A percentile compares a stretch with the other conserved stretches of the same genome.
Evolutionary conservation across 495 filamentous ascomycete genomes (phyloP).

Genomic region (Haplographium delicatum): DNA sequence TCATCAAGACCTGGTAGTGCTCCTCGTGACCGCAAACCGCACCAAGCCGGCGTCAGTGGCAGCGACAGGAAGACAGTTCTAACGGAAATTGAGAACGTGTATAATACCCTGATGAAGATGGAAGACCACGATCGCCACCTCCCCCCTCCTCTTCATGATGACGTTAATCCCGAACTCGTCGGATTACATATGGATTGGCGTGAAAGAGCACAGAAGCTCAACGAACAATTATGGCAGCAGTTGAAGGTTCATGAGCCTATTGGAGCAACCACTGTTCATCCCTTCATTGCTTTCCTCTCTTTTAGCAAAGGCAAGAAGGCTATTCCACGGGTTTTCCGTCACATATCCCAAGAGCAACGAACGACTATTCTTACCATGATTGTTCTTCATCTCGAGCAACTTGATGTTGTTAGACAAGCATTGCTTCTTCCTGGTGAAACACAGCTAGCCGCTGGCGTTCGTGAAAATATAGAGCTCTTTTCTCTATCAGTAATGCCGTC

Average conservation of each 20-base stretch:
- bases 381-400: slow-evolving; percentile 82
- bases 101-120: slow-evolving; percentile 81
- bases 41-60: slow-evolving; percentile 37
- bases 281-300: slow-evolving; percentile 93
- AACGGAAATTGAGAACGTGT: slow-evolving; percentile 79
- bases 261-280: slow-evolving; percentile 68
- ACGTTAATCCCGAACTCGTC: slow-evolving; percentile 54
- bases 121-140: slow-evolving; percentile 92
- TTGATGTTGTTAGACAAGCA: slow-evolving; percentile 82
- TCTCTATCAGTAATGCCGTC: slow-evolving; percentile 80
- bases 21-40: slow-evolving; percentile 39
- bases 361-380: slow-evolving; percentile 94
- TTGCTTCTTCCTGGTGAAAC: slow-evolving; percentile 64
- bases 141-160: slow-evolving; percentile 58
- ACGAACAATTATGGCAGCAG: slow-evolving; percentile 72
- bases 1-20: slow-evolving; percentile 18
- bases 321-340: slow-evolving; percentile 89
- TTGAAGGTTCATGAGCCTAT: slow-evolving; percentile 91
- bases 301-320: slow-evolving; percentile 95
- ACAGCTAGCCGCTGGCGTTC: slow-evolving; percentile 62
- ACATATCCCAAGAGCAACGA: slow-evolving; percentile 86
- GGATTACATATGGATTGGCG: slow-evolving; percentile 69
- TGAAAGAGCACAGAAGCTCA: slow-evolving; percentile 62
- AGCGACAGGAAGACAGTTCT: slow-evolving; percentile 79
- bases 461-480: slow-evolving; percentile 91